phyloP scores from a whole-genome alignment of 1,284 basidiomycete species.

The Mrakiaceae sp. region DNA sequence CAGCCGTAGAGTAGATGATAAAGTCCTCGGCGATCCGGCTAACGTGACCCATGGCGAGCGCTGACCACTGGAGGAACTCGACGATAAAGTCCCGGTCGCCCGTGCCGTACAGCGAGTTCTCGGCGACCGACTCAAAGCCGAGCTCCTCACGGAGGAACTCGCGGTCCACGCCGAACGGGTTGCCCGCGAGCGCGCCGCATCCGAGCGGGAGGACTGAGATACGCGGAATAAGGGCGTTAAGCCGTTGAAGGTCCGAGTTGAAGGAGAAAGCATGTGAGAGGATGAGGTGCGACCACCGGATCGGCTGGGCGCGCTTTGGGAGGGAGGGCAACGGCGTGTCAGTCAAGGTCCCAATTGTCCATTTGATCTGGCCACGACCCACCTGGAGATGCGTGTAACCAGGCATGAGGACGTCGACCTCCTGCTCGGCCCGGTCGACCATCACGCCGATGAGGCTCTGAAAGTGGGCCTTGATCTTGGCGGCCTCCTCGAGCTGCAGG shows the following conservation, averaged over 20 bases:
- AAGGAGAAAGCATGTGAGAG: conserved; percentile 92
- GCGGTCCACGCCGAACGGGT: conserved; percentile 84
- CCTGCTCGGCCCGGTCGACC: conserved; percentile 80
- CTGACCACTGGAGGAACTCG: conserved; percentile 95
- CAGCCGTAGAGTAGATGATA: conserved; percentile 90
- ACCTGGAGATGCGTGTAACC: conserved; percentile 97
- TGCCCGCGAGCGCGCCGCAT: conserved; percentile 88
- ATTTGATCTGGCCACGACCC: conserved; percentile 20
- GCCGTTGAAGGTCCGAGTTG: conserved; percentile 71
- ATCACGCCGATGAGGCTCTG: conserved; percentile 75
- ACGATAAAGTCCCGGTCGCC: conserved; percentile 94
- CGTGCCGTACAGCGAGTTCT: conserved; percentile 91
- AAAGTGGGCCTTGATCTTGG: conserved; percentile 57
- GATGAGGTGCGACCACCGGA: conserved; percentile 94
- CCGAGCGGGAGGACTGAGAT: conserved; percentile 89
- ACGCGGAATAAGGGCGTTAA: conserved; percentile 71
- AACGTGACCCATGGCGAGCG: conserved; percentile 82
- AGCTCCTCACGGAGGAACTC: conserved; percentile 78
- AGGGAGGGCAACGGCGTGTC: too few species aligned
- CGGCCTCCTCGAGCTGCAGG: conserved; percentile 54
- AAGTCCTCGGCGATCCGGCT: conserved; percentile 92
- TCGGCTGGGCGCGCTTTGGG: conserved; percentile 83
- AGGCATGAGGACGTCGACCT: conserved; percentile 81
- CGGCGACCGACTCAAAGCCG: conserved; percentile 68
- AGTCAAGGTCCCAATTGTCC: too few species aligned